Percentiles rank a stretch among this genome's conserved stretches.
Evolutionary conservation across 805 yeast genomes (phyloP).

Genomic region (Nakazawaea wickerhamii): DNA sequence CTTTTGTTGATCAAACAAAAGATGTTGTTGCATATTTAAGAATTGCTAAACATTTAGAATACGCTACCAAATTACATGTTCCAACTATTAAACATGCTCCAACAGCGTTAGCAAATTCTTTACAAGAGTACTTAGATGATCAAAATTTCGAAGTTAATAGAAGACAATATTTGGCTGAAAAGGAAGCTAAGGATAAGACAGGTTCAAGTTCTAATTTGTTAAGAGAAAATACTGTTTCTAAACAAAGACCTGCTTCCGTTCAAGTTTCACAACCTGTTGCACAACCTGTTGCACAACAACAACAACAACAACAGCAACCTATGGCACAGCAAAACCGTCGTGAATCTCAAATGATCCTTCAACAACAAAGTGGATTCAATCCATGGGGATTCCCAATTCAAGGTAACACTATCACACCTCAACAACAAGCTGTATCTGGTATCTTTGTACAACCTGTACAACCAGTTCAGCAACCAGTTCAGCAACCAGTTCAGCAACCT

Average conservation of each 20-base stretch:
- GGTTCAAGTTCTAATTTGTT: constrained; percentile 9
- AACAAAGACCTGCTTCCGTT: constrained; percentile 7
- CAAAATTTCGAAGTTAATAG: constrained; percentile 79
- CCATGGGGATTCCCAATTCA: constrained; percentile 13
- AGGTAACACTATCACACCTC: constrained; percentile 16
- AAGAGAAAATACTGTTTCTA: not conserved
- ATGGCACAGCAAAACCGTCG: constrained; percentile 12
- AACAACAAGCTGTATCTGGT: constrained; percentile 12
- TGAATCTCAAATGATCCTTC: constrained; percentile 12
- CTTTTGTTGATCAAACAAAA: constrained; percentile 79
- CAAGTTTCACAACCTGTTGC: constrained; percentile 1
- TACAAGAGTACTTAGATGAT: constrained; percentile 85
- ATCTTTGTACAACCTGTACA: constrained; percentile 8
- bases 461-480: constrained; percentile 13
- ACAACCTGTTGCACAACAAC: too few relatives aligned
- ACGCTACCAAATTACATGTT: constrained; percentile 81
- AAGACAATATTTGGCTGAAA: constrained; percentile 70
- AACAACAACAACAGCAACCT: constrained; percentile 16
- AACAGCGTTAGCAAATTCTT: constrained; percentile 78
- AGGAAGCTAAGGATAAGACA: constrained; percentile 31
- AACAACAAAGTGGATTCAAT: constrained; percentile 19
- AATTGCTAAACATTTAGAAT: constrained; percentile 83
- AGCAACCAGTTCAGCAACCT: constrained; percentile 12
- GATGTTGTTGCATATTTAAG: constrained; percentile 84
- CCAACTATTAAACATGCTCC: constrained; percentile 98